Evolutionary conservation across 2,329 filamentous ascomycete genomes (phyloP).

Genomic region (Aspergillus melleus): DNA sequence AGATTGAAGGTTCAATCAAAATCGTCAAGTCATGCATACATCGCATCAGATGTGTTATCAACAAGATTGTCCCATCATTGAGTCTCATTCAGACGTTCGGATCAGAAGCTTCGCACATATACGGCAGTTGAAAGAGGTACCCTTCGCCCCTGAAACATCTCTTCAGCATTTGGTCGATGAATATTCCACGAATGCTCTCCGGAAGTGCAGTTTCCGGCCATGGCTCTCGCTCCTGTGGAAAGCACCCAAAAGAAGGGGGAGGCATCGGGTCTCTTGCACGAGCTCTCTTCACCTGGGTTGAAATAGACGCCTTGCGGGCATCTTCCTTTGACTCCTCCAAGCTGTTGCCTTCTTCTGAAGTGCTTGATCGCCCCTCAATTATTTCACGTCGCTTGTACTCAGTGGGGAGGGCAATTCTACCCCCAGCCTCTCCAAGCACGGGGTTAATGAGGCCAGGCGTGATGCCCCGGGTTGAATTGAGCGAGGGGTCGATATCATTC

Average conservation of each 20-base stretch:
- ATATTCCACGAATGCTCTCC: neutral
- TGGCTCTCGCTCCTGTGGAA: neutral
- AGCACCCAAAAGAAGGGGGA: neutral
- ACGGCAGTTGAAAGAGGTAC: conserved; percentile 3
- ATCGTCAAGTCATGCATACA: no score
- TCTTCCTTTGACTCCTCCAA: no score
- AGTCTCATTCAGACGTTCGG: conserved; percentile 4
- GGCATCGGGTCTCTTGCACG: neutral
- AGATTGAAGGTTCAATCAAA: no score
- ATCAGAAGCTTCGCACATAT: neutral
- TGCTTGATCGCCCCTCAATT: no score
- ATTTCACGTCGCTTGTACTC: no score
- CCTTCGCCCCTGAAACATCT: neutral
- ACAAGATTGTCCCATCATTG: conserved; percentile 4
- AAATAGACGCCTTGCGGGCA: no score
- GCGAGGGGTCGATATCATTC: conserved; percentile 6
- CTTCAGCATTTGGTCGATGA: conserved; percentile 1
- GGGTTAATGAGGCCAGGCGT: conserved; percentile 25
- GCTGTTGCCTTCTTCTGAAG: no score
- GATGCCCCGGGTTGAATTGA: conserved; percentile 23
- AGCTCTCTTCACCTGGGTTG: no score
- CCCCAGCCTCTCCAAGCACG: conserved; percentile 19
- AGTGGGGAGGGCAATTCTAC: conserved; percentile 17
- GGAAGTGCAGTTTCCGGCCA: neutral
- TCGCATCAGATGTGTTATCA: neutral